These are phyloP conservation scores for Pseudocercospora ulei DNA, from an alignment of 2,329 filamentous ascomycete genomes.

Conservation along the genomic window DNA sequence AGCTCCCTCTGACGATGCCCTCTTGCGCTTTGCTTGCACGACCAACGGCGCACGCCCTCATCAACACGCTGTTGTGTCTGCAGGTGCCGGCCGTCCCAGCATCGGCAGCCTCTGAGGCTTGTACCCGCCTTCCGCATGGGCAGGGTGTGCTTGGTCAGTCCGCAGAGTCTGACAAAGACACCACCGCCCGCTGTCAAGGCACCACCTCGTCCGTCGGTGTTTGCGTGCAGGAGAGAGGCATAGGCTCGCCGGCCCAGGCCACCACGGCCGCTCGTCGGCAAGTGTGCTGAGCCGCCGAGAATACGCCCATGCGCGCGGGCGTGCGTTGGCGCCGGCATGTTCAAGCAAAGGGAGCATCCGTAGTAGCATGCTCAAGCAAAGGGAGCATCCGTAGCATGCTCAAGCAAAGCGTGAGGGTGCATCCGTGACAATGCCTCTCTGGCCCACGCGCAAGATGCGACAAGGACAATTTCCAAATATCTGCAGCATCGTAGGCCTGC, in stretches of 20 bases:
- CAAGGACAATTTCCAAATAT: constrained; percentile 26
- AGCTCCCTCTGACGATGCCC: constrained; percentile 11
- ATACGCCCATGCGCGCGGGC: constrained; percentile 25
- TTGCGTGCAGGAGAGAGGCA: constrained; percentile 22
- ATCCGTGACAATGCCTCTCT: constrained; percentile 27
- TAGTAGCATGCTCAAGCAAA: no score
- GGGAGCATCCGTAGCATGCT: no score
- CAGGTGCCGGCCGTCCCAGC: constrained; percentile 18
- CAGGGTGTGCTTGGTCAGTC: constrained; percentile 18
- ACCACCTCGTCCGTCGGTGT: constrained; percentile 19
- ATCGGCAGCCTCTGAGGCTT: constrained; percentile 17
- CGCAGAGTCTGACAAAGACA: constrained; percentile 23
- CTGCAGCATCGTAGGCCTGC: constrained; percentile 22
- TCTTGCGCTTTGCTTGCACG: constrained; percentile 15
- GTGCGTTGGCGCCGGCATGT: constrained; percentile 25
- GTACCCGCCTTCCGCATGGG: constrained; percentile 20
- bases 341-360: constrained; percentile 26
- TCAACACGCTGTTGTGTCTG: constrained; percentile 22
- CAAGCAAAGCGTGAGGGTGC: no score
- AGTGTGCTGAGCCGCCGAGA: constrained; percentile 19
- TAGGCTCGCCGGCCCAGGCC: constrained; percentile 18
- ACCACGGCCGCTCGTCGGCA: constrained; percentile 20
- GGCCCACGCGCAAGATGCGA: constrained; percentile 22
- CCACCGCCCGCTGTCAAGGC: constrained; percentile 20
- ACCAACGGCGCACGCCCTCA: constrained; percentile 18